A percentile compares a stretch with the other conserved stretches of the same genome.
These are phyloP conservation scores for Melanogaster broomeanus DNA, from an alignment of 768 basidiomycete species.

Conservation along the genomic window DNA sequence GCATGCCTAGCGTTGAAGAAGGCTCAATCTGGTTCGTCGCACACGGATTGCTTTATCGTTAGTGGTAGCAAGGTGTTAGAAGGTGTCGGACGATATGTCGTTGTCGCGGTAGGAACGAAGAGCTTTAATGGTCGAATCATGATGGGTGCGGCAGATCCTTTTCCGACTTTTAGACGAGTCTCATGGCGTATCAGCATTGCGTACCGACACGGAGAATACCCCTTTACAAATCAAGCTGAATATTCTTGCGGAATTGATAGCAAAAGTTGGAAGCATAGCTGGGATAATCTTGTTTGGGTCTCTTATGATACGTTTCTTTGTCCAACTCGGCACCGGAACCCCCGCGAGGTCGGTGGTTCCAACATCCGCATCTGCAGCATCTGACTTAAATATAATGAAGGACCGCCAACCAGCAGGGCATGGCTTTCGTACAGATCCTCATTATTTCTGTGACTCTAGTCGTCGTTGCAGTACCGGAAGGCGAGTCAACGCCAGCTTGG, in stretches of 20 bases:
- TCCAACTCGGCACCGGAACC: slow-evolving; percentile 70
- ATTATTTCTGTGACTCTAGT: slow-evolving; percentile 94
- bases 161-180: not conserved
- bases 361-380: not conserved
- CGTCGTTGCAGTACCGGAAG: slow-evolving; percentile 88
- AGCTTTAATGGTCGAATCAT: slow-evolving; percentile 97
- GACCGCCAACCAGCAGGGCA: slow-evolving; percentile 81
- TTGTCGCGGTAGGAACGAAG: slow-evolving; percentile 89
- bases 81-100: slow-evolving; percentile 90
- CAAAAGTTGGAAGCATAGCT: slow-evolving; percentile 82
- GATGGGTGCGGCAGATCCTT: slow-evolving; percentile 68
- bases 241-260: slow-evolving; percentile 89
- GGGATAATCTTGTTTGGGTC: slow-evolving; percentile 80
- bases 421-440: slow-evolving; percentile 88
- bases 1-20: slow-evolving; percentile 64
- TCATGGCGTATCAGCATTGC: slow-evolving; percentile 58
- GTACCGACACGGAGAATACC: slow-evolving; percentile 84
- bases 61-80: slow-evolving; percentile 93
- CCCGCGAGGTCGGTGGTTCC: slow-evolving; percentile 51
- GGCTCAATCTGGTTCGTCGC: slow-evolving; percentile 38
- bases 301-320: slow-evolving; percentile 94
- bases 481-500: slow-evolving; percentile 27
- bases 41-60: slow-evolving; percentile 90
- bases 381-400: slow-evolving; percentile 36
- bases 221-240: slow-evolving; percentile 96